Evolutionary conservation across 1,139 yeast genomes (phyloP), one percentile per base, ranked within the genome.

Genomic region (Debaryomycetaceae sp.): DNA sequence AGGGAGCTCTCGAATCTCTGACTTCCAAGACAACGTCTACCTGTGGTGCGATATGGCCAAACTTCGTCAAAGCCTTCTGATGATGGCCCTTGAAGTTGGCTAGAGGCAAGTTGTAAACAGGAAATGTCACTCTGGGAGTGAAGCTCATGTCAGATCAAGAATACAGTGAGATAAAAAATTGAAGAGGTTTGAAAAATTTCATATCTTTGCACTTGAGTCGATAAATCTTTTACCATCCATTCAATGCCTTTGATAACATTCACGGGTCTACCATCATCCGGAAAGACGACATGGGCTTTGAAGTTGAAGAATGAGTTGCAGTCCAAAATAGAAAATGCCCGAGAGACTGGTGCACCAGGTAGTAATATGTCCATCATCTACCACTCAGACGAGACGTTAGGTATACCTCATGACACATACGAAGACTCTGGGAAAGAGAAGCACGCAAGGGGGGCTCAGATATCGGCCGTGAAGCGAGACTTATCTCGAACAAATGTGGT

Each of bases 1-100:
- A 57, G 0, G 99, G 99, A 0, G 97, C 96, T 48, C 99, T 69
- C 1, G 93, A 75, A 60, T 93, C 99, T 56, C 98, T 68, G 3
- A 93, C 77, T 58, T 93, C 99, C 5, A 93, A 65, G 1, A 93
- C 79, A 41, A 89, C 63, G 58, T 93, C 96, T 31, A 90, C 75
- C 53, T 87, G 93, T 0, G 95, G 90, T 2, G 93, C 82, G 35
- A 89, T 65, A 45, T 80, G 82, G 9, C 83, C 77, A 66, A 91
- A 80, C 51, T 74, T 77, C 40, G 82, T 78, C 34, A 93, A 69
- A 0, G 97, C 97, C 48, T 83, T 84, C 50, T 82, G 81, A 58
- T 93, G 98, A 60, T 91, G 97, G 11, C 97, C 97, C 55, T 89
- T 89, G 66, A 90, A 89, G 62, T 87, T 91, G 5, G 96, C 81